These are phyloP conservation scores for Suillus lakei DNA, from an alignment of 768 basidiomycete genomes.

Conservation along the genomic window DNA sequence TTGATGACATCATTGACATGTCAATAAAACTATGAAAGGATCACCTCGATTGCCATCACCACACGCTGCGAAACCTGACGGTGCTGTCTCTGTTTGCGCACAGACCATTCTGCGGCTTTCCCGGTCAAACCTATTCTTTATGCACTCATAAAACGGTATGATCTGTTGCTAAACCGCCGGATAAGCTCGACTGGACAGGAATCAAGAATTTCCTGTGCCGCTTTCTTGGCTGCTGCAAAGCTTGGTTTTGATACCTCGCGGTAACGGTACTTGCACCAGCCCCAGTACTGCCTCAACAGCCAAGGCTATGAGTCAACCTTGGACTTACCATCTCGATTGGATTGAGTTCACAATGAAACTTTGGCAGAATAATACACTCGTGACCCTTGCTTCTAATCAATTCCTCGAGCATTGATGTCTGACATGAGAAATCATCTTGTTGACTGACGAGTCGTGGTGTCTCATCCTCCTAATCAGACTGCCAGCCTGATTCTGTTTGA, in stretches of 20 bases:
- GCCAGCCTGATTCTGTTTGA: neutral
- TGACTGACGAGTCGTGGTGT: slow-evolving; percentile 24
- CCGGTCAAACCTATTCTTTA: slow-evolving; percentile 42
- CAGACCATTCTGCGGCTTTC: slow-evolving; percentile 44
- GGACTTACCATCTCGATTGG: slow-evolving; percentile 17
- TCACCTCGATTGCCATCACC: too few species aligned
- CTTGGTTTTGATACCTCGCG: slow-evolving; percentile 21
- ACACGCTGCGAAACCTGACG: neutral
- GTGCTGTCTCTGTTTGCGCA: slow-evolving; percentile 42
- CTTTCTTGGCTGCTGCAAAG: slow-evolving; percentile 38
- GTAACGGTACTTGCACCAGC: slow-evolving; percentile 26
- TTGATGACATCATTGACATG: too few species aligned
- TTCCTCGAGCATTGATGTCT: slow-evolving; percentile 28
- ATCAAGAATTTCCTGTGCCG: slow-evolving; percentile 32
- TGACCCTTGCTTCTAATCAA: slow-evolving; percentile 29
- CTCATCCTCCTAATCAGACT: neutral
- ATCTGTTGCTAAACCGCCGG: slow-evolving; percentile 39
- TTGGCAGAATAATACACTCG: slow-evolving; percentile 35
- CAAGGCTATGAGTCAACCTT: neutral
- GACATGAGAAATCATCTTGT: slow-evolving; percentile 33
- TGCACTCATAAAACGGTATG: slow-evolving; percentile 42
- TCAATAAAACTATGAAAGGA: too few species aligned
- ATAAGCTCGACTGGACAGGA: slow-evolving; percentile 43
- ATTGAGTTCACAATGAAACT: slow-evolving; percentile 44
- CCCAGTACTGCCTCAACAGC: slow-evolving; percentile 22